Evolutionary conservation across 208 protist species (phyloP).

Genomic region (Porcisia hertigi): DNA sequence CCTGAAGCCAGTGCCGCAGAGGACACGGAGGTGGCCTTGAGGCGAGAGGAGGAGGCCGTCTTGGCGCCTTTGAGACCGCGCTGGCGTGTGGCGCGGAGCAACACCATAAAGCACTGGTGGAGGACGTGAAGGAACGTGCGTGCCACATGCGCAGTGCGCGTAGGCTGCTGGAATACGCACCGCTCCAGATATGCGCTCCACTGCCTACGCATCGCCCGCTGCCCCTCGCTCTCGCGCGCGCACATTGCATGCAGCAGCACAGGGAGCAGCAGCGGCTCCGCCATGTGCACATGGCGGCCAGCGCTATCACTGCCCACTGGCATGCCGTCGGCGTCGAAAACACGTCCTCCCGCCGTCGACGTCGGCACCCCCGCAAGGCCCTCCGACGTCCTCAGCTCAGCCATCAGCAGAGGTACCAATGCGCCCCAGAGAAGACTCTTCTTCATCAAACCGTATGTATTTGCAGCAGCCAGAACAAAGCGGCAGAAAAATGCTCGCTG

Average conservation of each 20-base stretch:
- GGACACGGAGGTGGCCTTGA: too few species aligned
- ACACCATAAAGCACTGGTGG: conserved; percentile 37
- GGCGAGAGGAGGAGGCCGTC: not conserved
- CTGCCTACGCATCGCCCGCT: conserved; percentile 29
- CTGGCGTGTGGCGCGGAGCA: conserved; percentile 41
- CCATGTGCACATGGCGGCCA: conserved; percentile 5
- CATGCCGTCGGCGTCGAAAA: not conserved
- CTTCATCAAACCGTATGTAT: conserved; percentile 47
- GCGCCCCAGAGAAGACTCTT: conserved; percentile 20
- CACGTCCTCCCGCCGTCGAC: not conserved
- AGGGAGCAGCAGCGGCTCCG: conserved; percentile 44
- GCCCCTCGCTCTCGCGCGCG: conserved; percentile 43
- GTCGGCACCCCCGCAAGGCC: not conserved
- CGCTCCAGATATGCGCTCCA: conserved; percentile 48
- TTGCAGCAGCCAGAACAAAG: conserved; percentile 48
- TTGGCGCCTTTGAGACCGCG: conserved; percentile 34
- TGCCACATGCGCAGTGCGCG: conserved; percentile 23
- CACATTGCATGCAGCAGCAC: conserved; percentile 65
- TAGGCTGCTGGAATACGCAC: conserved; percentile 30
- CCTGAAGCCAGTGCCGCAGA: not conserved
- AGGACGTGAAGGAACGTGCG: conserved; percentile 51
- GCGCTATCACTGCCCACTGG: not conserved
- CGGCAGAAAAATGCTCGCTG: conserved; percentile 49
- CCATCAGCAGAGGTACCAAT: conserved; percentile 34
- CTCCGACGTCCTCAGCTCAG: conserved; percentile 14